Base-by-base conservation (phyloP, 495 filamentous ascomycete genomes). In the Neurospora sp. region DNA sequence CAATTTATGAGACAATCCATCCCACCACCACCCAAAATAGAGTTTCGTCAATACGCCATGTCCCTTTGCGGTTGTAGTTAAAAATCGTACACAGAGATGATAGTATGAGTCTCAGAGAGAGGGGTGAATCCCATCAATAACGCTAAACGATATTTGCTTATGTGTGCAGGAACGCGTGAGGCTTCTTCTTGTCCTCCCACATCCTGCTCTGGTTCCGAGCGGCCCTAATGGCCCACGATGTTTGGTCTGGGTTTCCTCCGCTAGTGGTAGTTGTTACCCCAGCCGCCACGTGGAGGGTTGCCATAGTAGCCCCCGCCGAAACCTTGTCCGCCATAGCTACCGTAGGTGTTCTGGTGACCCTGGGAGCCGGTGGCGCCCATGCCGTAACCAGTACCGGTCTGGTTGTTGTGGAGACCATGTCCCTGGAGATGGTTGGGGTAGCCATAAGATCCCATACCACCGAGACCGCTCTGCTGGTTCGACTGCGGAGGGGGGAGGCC, bases 401-500 rank as follows among this genome's bases (percentile, higher is more conserved):
- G 90, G 73, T 79, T 86, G 69, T 86, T 86, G 74, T 91, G 89
- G 23, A 90, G 82, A 76, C 91, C 89, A 70, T 92, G 92, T 40
- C 79, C 82, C 40, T 77, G 78, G 75, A 93, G 76, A 78, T 94
- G 91, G 74, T 84, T 84, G 18, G 92, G 92, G 78, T 96, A 96
- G 41, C 89, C 90, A 78, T 93, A 95, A 40, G 85, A 87, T 54
- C 87, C 86, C 80, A 90, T 88, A 8, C 80, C 80, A 38, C 79
- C 78, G 69, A 82, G 77, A 37, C 74, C 74, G 23, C 85, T 82
- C 77, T 86, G 85, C 74, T 85, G 86, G 74, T 89, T 88, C 12
- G 89, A 90, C 82, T 94, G 94, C 46, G 92, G 89, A 35, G 92
- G 92, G 38, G 92, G 93, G 66, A 95, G 85, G 39, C 91, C 89